Conservation (phyloP, 208 protist species). For the Acanthamoeba culbertsoni region DNA sequence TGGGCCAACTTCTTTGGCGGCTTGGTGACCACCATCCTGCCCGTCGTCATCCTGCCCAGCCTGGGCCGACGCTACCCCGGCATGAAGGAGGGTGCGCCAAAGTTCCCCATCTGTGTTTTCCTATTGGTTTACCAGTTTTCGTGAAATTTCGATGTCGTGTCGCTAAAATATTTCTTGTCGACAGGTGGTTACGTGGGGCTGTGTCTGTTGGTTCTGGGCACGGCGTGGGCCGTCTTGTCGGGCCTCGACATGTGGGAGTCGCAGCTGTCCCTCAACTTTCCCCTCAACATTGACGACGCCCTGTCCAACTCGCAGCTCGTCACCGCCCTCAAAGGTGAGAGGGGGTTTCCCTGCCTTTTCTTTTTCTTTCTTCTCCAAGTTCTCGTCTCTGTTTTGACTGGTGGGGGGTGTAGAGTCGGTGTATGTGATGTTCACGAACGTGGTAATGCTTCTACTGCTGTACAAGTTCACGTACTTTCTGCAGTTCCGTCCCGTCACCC, state of each 20-base stretch:
- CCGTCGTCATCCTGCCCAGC: neutral
- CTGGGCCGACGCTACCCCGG: neutral
- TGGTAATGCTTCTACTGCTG: neutral
- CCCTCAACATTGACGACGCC: neutral
- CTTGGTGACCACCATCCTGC: neutral
- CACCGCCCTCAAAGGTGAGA: neutral
- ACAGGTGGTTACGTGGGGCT: neutral
- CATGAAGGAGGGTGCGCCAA: conserved; percentile 32
- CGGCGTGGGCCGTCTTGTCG: neutral
- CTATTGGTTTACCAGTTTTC: neutral
- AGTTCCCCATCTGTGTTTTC: neutral
- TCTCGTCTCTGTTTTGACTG: neutral
- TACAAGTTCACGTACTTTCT: conserved; percentile 38
- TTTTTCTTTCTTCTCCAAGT: neutral
- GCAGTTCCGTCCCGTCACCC: conserved; percentile 17
- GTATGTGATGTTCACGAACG: neutral
- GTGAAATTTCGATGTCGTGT: neutral
- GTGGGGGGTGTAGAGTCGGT: neutral
- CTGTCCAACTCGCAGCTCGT: neutral
- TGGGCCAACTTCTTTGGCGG: conserved; percentile 42
- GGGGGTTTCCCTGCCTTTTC: neutral
- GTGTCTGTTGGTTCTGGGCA: neutral
- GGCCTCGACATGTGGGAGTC: neutral
- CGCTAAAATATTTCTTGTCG: too few species aligned
- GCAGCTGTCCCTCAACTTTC: conserved; percentile 6